A percentile compares a stretch with the other conserved stretches of the same genome.
Conservation (phyloP, 768 basidiomycete genomes). For the Trametes villosa region DNA sequence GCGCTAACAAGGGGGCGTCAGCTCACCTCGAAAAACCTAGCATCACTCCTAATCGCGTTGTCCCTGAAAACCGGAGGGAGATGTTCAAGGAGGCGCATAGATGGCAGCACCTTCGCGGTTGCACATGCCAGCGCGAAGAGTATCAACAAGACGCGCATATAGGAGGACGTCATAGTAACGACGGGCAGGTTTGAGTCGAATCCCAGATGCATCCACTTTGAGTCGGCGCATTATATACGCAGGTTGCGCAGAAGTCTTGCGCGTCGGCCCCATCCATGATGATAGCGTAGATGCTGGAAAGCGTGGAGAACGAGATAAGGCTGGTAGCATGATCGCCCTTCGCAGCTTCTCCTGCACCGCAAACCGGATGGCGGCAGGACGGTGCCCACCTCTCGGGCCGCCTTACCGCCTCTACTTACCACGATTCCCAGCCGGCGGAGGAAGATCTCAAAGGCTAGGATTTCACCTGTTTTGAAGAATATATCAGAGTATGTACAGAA, state of each 20-base stretch:
- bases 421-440: not conserved
- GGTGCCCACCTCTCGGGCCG: not conserved
- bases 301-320: slow-evolving; percentile 6
- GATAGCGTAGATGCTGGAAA: not conserved
- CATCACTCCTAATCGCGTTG: slow-evolving; percentile 13
- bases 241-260: not conserved
- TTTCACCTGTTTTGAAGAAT: not conserved
- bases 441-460: no score
- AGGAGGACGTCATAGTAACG: not conserved
- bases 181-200: not conserved
- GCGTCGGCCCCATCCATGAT: no score
- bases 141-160: not conserved
- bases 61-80: slow-evolving; percentile 12
- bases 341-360: slow-evolving; percentile 1
- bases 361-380: not conserved
- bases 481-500: not conserved
- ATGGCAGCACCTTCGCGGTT: not conserved
- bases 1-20: not conserved
- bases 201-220: not conserved
- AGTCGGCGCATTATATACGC: not conserved
- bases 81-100: slow-evolving; percentile 4
- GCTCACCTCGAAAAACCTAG: slow-evolving; percentile 26
- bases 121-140: not conserved
- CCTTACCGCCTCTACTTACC: not conserved
- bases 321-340: slow-evolving; percentile 9